Conservation (phyloP, 106 monocot genomes). For the Apostasia shenzhenica region DNA sequence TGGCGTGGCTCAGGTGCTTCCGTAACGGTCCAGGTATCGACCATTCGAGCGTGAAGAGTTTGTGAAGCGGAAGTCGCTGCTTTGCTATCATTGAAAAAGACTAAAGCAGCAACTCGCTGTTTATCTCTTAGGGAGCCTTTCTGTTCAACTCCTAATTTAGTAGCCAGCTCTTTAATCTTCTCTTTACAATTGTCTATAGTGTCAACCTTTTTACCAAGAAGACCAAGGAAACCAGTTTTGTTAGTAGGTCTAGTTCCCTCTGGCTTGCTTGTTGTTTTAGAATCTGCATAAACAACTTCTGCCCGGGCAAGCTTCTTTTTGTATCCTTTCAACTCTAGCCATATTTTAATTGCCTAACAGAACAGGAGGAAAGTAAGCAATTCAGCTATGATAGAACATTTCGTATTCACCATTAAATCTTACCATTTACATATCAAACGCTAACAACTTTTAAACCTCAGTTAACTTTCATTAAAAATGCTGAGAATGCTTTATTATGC, state of each 20-base stretch:
- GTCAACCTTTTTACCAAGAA: slow-evolving; percentile 75
- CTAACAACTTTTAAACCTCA: no score
- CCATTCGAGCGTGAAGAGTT: slow-evolving; percentile 66
- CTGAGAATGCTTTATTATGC: no score
- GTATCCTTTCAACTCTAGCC: slow-evolving; percentile 51
- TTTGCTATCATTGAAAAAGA: slow-evolving; percentile 63
- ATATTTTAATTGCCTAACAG: slow-evolving; percentile 79
- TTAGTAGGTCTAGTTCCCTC: slow-evolving; percentile 65
- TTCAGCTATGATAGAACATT: neutral
- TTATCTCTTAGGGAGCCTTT: slow-evolving; percentile 66
- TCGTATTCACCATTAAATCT: neutral
- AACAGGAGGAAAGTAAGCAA: neutral
- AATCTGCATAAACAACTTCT: slow-evolving; percentile 55
- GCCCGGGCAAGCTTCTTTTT: slow-evolving; percentile 78
- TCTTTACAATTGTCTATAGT: slow-evolving; percentile 73
- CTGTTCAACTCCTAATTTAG: slow-evolving; percentile 71
- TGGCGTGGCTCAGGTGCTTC: slow-evolving; percentile 94
- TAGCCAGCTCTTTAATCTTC: slow-evolving; percentile 68
- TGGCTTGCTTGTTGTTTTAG: slow-evolving; percentile 58
- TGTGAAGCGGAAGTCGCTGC: slow-evolving; percentile 83
- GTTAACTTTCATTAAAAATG: no score
- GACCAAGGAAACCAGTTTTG: slow-evolving; percentile 73
- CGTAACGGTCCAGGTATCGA: slow-evolving; percentile 65
- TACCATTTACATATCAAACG: no score
- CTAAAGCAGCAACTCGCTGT: slow-evolving; percentile 60